Evolutionary conservation across 768 basidiomycete species (phyloP).

Genomic region (Rhodocollybia butyracea): DNA sequence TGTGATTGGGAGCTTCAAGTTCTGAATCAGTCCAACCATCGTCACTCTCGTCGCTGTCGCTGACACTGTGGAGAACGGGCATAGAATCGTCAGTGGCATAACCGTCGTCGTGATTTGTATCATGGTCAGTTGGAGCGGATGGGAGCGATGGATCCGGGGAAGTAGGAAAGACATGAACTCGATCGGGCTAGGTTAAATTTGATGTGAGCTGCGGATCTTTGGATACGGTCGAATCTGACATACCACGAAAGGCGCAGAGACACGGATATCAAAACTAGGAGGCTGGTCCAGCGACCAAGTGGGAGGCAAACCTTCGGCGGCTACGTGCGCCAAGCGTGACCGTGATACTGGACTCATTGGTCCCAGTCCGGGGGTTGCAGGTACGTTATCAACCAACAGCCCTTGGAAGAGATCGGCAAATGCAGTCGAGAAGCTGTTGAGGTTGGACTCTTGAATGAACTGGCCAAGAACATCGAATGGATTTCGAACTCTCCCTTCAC

Average conservation of each 20-base stretch:
- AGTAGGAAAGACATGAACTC: too few relatives aligned
- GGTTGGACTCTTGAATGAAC: background rate
- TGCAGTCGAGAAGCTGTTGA: background rate
- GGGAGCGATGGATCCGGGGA: background rate
- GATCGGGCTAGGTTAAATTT: too few relatives aligned
- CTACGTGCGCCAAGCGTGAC: background rate
- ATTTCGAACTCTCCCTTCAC: background rate
- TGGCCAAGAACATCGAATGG: background rate
- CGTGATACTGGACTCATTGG: background rate
- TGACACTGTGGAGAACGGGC: constrained; percentile 32
- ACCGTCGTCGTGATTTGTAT: constrained; percentile 8
- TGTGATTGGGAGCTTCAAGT: background rate
- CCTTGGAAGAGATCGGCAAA: constrained; percentile 2
- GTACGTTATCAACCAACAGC: background rate
- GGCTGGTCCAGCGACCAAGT: too few relatives aligned
- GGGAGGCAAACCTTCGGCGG: too few relatives aligned
- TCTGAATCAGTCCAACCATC: constrained; percentile 6
- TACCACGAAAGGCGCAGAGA: too few relatives aligned
- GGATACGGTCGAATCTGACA: too few relatives aligned
- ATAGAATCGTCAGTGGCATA: constrained; percentile 28
- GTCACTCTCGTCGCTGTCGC: constrained; percentile 24
- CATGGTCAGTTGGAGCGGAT: background rate
- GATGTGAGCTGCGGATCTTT: too few relatives aligned
- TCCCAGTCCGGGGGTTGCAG: background rate
- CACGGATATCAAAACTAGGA: too few relatives aligned